These are phyloP conservation scores for Fusarium kyushuense DNA, from an alignment of 2,329 filamentous ascomycete species.

Conservation along the genomic window DNA sequence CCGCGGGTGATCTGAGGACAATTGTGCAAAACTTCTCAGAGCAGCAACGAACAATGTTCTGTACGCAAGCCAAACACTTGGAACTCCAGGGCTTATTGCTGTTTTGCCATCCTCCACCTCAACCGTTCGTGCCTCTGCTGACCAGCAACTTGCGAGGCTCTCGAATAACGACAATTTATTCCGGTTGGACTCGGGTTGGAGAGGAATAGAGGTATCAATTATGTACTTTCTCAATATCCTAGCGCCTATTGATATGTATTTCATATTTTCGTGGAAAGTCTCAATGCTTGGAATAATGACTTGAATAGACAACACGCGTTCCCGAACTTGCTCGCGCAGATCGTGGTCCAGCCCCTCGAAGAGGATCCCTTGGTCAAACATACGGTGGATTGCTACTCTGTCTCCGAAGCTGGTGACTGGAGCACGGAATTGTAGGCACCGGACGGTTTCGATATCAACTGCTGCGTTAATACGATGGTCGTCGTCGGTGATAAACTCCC, in stretches of 20 bases:
- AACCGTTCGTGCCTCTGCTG: background rate
- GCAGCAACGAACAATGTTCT: background rate
- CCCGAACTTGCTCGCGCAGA: background rate
- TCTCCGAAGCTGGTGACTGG: background rate
- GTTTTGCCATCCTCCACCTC: slow-evolving; percentile 1
- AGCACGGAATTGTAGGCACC: slow-evolving; percentile 1
- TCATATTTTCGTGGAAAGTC: slow-evolving; percentile 10
- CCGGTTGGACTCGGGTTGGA: background rate
- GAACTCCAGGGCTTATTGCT: background rate
- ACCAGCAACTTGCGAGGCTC: slow-evolving; percentile 5
- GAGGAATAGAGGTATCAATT: background rate
- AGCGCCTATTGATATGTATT: slow-evolving; percentile 5
- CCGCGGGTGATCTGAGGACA: background rate
- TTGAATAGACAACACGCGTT: slow-evolving; percentile 1
- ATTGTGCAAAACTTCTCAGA: background rate
- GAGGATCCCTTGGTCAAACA: background rate
- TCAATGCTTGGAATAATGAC: slow-evolving; percentile 9
- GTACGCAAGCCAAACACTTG: slow-evolving; percentile 7
- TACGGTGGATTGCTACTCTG: slow-evolving; percentile 1
- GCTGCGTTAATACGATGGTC: background rate
- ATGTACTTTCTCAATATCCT: slow-evolving; percentile 2
- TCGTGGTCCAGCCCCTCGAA: slow-evolving; percentile 1
- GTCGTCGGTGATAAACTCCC: background rate
- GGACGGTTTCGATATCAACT: slow-evolving; percentile 4
- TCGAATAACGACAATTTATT: too few species aligned